Percentiles rank a stretch among this genome's conserved stretches.
These are phyloP conservation scores for Stellera chamaejasme DNA, from an alignment of 345 rosid species.

Conservation along the genomic window DNA sequence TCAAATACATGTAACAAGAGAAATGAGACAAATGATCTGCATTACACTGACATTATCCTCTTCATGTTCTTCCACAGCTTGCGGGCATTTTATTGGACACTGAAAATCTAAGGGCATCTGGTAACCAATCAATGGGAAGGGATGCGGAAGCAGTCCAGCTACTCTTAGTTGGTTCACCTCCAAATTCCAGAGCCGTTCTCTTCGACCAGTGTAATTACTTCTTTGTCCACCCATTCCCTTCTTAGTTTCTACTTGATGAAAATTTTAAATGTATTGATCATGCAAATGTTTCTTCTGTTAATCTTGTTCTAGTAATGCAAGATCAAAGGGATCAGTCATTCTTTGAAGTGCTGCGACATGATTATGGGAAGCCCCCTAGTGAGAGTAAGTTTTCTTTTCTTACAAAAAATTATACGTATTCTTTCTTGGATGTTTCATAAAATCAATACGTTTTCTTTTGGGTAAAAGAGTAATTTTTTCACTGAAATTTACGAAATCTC, in stretches of 20 bases:
- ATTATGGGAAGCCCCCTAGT: conserved; percentile 38
- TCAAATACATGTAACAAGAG: not conserved
- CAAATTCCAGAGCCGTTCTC: conserved; percentile 33
- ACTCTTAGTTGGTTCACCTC: conserved; percentile 40
- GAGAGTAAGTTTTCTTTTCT: conserved; percentile 39
- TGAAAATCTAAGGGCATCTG: conserved; percentile 30
- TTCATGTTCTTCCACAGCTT: conserved; percentile 31
- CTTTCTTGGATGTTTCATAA: too few relatives aligned
- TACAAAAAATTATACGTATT: too few relatives aligned
- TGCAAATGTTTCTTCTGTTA: too few relatives aligned
- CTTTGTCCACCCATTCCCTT: too few relatives aligned
- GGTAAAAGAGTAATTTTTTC: too few relatives aligned
- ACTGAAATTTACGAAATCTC: too few relatives aligned
- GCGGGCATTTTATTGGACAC: conserved; percentile 60
- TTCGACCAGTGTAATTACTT: conserved; percentile 37
- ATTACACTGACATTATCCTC: conserved; percentile 8
- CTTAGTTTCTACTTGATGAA: not conserved
- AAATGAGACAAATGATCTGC: not conserved
- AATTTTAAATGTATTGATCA: not conserved
- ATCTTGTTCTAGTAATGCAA: conserved; percentile 31
- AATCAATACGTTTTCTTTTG: too few relatives aligned
- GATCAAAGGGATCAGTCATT: conserved; percentile 35
- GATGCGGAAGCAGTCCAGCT: conserved; percentile 62
- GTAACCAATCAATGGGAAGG: conserved; percentile 30
- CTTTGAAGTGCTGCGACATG: conserved; percentile 23